These are phyloP conservation scores for Aureobasidium sp. DNA, from an alignment of 2,329 filamentous ascomycete genomes.

Conservation along the genomic window DNA sequence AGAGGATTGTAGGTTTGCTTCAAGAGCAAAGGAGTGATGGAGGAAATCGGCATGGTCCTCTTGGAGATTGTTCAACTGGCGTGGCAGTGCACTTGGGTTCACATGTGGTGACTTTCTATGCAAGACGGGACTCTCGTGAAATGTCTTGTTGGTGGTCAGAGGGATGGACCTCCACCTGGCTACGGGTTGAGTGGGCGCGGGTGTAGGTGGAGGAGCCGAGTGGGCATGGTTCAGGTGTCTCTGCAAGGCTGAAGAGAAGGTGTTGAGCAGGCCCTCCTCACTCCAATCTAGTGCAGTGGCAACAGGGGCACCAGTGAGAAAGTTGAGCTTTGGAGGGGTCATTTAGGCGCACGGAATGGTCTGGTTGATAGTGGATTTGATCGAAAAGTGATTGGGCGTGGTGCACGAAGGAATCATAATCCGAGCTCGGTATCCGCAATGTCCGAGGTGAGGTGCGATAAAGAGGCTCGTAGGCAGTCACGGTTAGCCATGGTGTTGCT, in stretches of 20 bases:
- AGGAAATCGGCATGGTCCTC: constrained; percentile 54
- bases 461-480: neutral
- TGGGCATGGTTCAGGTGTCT: constrained; percentile 28
- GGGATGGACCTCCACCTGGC: constrained; percentile 22
- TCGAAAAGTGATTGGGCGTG: neutral
- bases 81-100: neutral
- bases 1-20: constrained; percentile 58
- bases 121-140: constrained; percentile 8
- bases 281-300: constrained; percentile 46
- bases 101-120: neutral
- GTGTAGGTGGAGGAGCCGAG: constrained; percentile 1
- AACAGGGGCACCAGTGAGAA: constrained; percentile 55
- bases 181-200: constrained; percentile 15
- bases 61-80: neutral
- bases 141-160: neutral
- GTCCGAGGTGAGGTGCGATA: constrained; percentile 1
- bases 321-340: constrained; percentile 27
- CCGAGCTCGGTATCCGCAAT: neutral
- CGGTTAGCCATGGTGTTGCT: neutral
- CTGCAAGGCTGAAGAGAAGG: constrained; percentile 35
- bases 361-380: neutral
- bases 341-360: neutral
- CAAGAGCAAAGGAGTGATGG: constrained; percentile 64
- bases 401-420: neutral
- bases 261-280: constrained; percentile 40